Base-by-base conservation (phyloP, 139 green algal species). In the Choricystis sp. region DNA sequence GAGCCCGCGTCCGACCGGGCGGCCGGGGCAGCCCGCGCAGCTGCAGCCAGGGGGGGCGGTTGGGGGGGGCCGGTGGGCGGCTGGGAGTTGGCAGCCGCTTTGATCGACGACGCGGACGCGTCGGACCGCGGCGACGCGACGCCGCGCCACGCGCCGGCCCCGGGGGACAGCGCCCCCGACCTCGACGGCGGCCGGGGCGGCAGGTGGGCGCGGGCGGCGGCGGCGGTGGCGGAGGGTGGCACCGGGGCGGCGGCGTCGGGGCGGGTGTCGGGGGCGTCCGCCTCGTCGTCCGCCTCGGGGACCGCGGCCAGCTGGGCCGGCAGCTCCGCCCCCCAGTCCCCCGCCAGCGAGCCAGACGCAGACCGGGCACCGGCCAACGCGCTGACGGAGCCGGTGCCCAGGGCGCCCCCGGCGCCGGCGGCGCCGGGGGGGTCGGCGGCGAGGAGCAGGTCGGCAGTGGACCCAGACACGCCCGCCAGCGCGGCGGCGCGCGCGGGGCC, bases 281-380 rank as follows among this genome's bases (percentile, higher is more conserved):
- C 67, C 19, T 30, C 25, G 3, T 65, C 68, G 49, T 56, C 26
- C 56, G 56, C 48, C 3, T 68, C 63, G 23, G 4, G 5, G 3
- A 24, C 3, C 1, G 56, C 55, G 30, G 56, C 48, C 40, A 69
- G 40, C 40, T 52, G 40, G 40, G 40, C 40, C 9, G 40, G 40
- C 40, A 52, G 40, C 9, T 52, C 40, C 9, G 9, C 40, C 40
- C 9, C 40, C 40, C 40, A 52, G 40, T 52, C 40, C 9, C 40
- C 40, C 9, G 40, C 40, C 40, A 16, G 16, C 40, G 40, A 52
- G 9, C 9, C 40, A 52, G 9, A 16, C 40, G 40, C 9, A 52
- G 40, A 52, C 9, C 9, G 9, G 40, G 40, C 40, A 52, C 40
- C 16, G 9, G 9, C 40, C 9, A 52, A 52, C 40, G 40, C 40